Evolutionary conservation across 139 green algal genomes (phyloP).

Genomic region (Closterium sp.): DNA sequence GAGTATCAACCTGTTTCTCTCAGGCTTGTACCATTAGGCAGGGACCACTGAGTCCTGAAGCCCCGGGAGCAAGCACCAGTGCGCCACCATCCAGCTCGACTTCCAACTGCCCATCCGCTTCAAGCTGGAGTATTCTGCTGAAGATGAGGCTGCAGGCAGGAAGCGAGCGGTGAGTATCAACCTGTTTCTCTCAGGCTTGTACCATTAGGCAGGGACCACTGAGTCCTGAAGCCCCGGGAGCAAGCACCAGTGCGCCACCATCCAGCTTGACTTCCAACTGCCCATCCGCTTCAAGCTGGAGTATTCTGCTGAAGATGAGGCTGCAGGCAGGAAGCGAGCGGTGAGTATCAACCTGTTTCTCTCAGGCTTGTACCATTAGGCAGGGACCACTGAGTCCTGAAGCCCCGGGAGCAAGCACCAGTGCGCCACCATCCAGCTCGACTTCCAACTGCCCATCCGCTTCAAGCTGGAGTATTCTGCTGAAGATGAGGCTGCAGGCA

Average conservation of each 20-base stretch:
- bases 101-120: conserved; percentile 98
- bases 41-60: no score
- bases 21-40: no score
- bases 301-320: conserved; percentile 65
- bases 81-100: conserved; percentile 91
- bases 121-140: conserved; percentile 69
- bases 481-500: conserved; percentile 49
- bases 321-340: not conserved
- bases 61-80: conserved; percentile 92
- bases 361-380: no score
- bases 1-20: no score
- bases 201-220: no score
- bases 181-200: no score
- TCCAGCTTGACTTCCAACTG: conserved; percentile 97
- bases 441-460: conserved; percentile 98
- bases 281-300: conserved; percentile 84
- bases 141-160: conserved; percentile 42
- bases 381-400: no score
- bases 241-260: conserved; percentile 92
- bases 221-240: no score
- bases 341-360: no score
- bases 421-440: conserved; percentile 89
- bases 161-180: not conserved
- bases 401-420: conserved; percentile 91
- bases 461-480: conserved; percentile 73